Evolutionary conservation across 1,139 yeast species (phyloP).

Genomic region (Protomyces inundatus): DNA sequence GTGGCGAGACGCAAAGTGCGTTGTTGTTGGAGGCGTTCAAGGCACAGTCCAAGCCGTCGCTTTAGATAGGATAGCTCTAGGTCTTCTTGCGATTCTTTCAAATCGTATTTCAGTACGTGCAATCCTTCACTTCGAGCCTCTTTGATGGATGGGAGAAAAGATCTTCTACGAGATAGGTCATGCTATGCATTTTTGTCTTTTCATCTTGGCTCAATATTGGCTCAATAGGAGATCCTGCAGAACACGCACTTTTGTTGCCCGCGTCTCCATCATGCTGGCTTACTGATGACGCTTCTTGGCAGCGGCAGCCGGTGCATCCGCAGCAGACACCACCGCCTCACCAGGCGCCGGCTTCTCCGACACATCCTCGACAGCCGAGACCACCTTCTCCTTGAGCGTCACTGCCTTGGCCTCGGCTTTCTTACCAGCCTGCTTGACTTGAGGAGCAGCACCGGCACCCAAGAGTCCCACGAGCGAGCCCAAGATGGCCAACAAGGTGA

Average conservation of each 20-base stretch:
- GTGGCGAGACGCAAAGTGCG: slow-evolving; percentile 22
- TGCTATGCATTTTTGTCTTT: not conserved
- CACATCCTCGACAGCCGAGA: slow-evolving; percentile 30
- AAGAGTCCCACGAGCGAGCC: slow-evolving; percentile 17
- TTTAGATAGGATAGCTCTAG: not conserved
- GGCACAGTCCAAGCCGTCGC: slow-evolving; percentile 22
- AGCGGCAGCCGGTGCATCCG: slow-evolving; percentile 24
- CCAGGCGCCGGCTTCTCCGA: slow-evolving; percentile 30
- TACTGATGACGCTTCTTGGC: slow-evolving; percentile 8
- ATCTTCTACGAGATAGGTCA: not conserved
- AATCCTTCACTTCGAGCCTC: not conserved
- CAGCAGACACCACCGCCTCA: slow-evolving; percentile 29
- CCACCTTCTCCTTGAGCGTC: slow-evolving; percentile 20
- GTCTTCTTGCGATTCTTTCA: not conserved
- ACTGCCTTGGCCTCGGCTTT: slow-evolving; percentile 20
- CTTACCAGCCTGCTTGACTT: slow-evolving; percentile 9
- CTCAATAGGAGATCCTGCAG: too few species aligned
- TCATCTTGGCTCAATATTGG: too few species aligned
- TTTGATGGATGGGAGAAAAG: not conserved
- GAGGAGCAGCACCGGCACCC: slow-evolving; percentile 16
- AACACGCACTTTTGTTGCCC: too few species aligned
- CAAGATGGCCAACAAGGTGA: slow-evolving; percentile 34
- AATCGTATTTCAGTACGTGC: not conserved
- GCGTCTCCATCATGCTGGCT: not conserved
- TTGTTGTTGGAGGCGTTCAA: slow-evolving; percentile 20